phyloP scores from a whole-genome alignment of 805 yeast species.

The Maudiozyma barnettii region DNA sequence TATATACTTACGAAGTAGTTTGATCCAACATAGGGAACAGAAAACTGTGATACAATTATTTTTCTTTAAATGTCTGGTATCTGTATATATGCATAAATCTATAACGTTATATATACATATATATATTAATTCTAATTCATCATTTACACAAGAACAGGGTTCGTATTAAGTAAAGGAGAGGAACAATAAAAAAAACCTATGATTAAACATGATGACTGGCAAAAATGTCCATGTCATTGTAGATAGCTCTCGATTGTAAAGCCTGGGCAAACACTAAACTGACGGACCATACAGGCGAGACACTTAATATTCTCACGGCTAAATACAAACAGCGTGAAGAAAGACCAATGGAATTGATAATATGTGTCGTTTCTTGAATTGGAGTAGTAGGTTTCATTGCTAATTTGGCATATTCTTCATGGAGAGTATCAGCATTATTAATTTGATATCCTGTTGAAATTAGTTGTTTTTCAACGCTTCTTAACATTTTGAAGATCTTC shows the following conservation, averaged over 20 bases:
- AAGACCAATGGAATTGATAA: constrained; percentile 40
- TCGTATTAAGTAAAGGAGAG: too few species aligned
- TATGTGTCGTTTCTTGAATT: constrained; percentile 35
- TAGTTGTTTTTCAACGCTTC: constrained; percentile 50
- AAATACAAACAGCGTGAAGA: constrained; percentile 49
- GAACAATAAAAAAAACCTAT: too few species aligned
- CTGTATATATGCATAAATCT: background rate
- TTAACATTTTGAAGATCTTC: constrained; percentile 48
- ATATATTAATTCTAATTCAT: too few species aligned
- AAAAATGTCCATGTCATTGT: constrained; percentile 11
- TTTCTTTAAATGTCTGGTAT: too few species aligned
- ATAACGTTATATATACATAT: background rate
- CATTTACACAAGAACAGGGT: too few species aligned
- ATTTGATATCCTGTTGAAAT: constrained; percentile 41
- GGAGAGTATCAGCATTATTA: constrained; percentile 45
- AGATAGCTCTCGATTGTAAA: constrained; percentile 53
- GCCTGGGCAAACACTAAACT: constrained; percentile 73
- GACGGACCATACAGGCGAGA: constrained; percentile 80
- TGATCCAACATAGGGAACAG: too few species aligned
- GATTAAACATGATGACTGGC: background rate
- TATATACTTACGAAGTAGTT: too few species aligned
- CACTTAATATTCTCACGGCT: constrained; percentile 67
- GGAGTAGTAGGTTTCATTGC: constrained; percentile 40
- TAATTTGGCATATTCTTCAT: constrained; percentile 48
- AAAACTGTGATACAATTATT: too few species aligned